These are phyloP conservation scores for Parafenestella ontariensis DNA, from an alignment of 2,329 filamentous ascomycete species.

Conservation along the genomic window DNA sequence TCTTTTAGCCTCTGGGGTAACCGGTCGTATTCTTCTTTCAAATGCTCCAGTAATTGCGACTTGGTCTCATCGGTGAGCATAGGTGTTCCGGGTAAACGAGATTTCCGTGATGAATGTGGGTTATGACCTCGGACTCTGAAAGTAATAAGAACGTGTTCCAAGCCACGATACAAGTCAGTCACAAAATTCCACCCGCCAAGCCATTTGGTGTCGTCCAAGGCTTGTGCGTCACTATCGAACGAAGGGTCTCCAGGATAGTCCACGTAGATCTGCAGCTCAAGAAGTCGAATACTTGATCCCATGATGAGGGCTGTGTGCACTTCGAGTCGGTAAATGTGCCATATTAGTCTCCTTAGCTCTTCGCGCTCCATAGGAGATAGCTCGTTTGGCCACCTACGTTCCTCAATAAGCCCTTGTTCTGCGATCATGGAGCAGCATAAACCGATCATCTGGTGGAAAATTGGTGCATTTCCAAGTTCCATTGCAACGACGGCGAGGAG, in stretches of 20 bases:
- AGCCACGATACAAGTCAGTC: constrained; percentile 3
- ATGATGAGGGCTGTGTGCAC: constrained; percentile 4
- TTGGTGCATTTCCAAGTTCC: not conserved
- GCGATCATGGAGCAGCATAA: not conserved
- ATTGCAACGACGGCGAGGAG: not conserved
- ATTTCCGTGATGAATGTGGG: not conserved
- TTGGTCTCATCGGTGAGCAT: not conserved
- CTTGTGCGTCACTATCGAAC: not conserved
- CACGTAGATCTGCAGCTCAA: not conserved
- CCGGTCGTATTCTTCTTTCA: not conserved
- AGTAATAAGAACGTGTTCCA: not conserved
- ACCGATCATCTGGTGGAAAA: not conserved
- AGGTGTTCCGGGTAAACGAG: not conserved
- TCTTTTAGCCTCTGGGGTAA: not conserved
- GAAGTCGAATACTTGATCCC: not conserved
- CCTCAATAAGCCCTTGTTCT: not conserved
- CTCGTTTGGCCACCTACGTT: not conserved
- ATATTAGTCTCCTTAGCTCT: not conserved
- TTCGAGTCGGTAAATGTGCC: constrained; percentile 6
- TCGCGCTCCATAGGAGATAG: not conserved
- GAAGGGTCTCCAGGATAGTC: constrained; percentile 1
- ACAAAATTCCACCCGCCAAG: not conserved
- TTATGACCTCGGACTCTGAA: not conserved
- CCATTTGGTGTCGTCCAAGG: not conserved
- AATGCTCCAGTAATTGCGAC: not conserved